Evolutionary conservation across 148 eudicot species (phyloP), one percentile per base, ranked within the genome.

Genomic region (Nepenthes gracilis): DNA sequence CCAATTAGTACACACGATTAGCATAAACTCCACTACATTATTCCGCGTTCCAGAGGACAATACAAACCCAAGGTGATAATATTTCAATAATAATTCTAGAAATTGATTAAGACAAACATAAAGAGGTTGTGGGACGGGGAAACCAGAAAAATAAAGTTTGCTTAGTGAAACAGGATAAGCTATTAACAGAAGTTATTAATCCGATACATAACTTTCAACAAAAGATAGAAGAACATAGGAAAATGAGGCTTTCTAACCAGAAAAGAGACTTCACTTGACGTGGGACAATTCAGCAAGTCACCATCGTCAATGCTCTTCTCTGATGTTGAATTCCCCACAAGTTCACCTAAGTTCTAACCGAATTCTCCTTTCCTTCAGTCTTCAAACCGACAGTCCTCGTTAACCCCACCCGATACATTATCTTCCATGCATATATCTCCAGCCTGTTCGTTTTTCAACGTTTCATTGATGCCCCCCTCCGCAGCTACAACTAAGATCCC

Each of bases 231-330:
- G 2, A 2, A 2, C 6, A 49, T n/a, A n/a, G 11, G 15, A 12
- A 49, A 49, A 6, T 5, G 3, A 49, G 6, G 53, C 3, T 2
- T 40, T 57, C 69, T 57, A 52, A 53, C 70, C 79, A 68, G 74
- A 57, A 65, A 73, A 76, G 70, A 70, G 48, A 72, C 75, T 77
- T 69, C 72, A 75, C 69, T 75, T 37, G 67, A 71, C 78, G 54
- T 43, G 74, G 75, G 78, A 76, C 78, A 65, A 57, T 33, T 63
- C 45, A 59, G 10, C 47, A 47, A 64, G 84, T 72, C 83, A 67
- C 75, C 76, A 49, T 60, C 67, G 74, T 61, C 74, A 74, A 77
- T 63, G 72, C 67, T 75, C 70, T 52, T 77, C 78, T 54, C 68
- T 70, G 52, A 64, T 62, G 13, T 40, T 33, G 64, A 55, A 38